These are phyloP conservation scores for Jamesozyma spencerorum DNA, from an alignment of 805 yeast species.

Conservation along the genomic window DNA sequence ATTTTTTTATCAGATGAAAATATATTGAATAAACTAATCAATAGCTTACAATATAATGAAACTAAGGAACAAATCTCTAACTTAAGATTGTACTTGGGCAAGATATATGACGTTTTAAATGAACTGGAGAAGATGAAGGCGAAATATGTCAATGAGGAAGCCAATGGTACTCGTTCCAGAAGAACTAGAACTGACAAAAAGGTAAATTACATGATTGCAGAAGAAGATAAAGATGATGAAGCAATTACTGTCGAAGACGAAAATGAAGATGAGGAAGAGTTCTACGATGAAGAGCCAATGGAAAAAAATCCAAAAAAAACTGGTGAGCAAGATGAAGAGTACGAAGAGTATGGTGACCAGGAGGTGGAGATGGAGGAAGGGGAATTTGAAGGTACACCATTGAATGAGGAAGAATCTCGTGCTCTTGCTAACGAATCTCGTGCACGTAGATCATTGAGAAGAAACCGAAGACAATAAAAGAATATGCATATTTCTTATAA, in stretches of 20 bases:
- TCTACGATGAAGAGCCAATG: neutral
- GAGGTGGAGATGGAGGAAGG: neutral
- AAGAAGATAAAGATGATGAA: conserved; percentile 1
- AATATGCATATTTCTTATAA: too few species aligned
- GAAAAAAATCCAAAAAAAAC: neutral
- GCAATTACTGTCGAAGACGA: neutral
- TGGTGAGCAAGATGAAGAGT: neutral
- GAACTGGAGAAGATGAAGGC: conserved; percentile 49
- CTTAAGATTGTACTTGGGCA: conserved; percentile 15
- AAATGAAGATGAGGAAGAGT: neutral
- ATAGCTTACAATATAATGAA: conserved; percentile 17
- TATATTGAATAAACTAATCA: conserved; percentile 6
- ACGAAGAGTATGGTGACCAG: conserved; percentile 4
- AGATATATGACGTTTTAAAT: conserved; percentile 35
- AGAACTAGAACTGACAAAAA: conserved; percentile 9
- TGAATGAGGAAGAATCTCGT: neutral
- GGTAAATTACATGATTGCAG: conserved; percentile 1
- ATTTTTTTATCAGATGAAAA: conserved; percentile 1
- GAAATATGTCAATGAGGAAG: conserved; percentile 6
- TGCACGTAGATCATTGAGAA: neutral
- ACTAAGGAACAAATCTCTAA: conserved; percentile 16
- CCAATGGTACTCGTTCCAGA: conserved; percentile 5
- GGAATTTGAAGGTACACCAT: too few species aligned
- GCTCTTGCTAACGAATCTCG: neutral
- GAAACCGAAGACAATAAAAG: neutral